Base-by-base conservation (phyloP, 805 yeast species). In the Lachancea kluyveri region DNA sequence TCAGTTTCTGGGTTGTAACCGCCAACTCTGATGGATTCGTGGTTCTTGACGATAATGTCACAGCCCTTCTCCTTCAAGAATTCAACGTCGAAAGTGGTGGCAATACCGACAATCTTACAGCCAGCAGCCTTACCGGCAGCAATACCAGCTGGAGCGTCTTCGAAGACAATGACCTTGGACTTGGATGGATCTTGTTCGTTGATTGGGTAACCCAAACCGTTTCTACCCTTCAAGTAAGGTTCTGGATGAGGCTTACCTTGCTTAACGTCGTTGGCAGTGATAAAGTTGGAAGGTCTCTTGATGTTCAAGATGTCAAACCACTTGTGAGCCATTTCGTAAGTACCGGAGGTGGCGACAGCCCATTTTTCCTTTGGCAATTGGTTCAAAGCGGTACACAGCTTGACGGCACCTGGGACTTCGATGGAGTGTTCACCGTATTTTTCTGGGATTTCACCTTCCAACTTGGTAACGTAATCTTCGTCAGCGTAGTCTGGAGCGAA, bases 71-170 rank as follows among this genome's bases (percentile, higher is more conserved):
- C 72, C 60, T 77, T 70, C 37, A 84, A 79, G 53, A 70, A 70
- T 39, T 75, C 78, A 23, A 82, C 71, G 42, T 70, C 76, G 59
- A 80, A 82, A 33, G 92, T 77, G 40, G 90, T 79, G 45, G 88
- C 81, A 59, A 84, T 79, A 53, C 94, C 95, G 46, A 84, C 75
- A 39, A 82, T 79, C 53, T 72, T 68, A 56, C 92, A 86, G 38
- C 88, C 94, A 16, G 92, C 88, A 35, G 71, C 82, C 54, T 76
- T 74, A 52, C 94, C 94, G 23, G 94, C 90, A 48, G 72, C 62
- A 42, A 83, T 75, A 54, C 95, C 94, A 30, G 92, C 88, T 37
- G 87, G 90, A 27, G 94, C 94, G 55, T 84, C 95, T 64, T 84
- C 95, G 52, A 84, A 84, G 30, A 80, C 87, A 25, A 83, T 77